phyloP scores from a whole-genome alignment of 148 eudicot genomes.

The Heliamphora exappendiculata region DNA sequence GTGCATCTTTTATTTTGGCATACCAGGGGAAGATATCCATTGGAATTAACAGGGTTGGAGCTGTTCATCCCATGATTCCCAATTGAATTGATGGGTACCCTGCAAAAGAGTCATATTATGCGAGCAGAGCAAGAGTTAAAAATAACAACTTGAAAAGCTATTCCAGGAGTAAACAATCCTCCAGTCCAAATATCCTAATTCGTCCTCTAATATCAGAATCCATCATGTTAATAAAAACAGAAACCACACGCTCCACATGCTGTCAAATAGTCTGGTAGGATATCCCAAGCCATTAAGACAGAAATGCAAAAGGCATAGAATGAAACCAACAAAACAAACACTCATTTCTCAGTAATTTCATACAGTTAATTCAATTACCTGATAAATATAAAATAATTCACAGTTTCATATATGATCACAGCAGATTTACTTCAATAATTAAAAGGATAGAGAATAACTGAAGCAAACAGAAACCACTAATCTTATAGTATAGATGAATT shows the following conservation, averaged over 20 bases:
- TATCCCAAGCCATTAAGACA: neutral
- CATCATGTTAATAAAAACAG: neutral
- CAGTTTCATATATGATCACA: neutral
- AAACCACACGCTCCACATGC: too few species aligned
- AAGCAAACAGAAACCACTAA: neutral
- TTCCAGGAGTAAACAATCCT: neutral
- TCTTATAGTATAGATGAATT: neutral
- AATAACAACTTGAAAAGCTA: neutral
- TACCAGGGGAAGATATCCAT: conserved; percentile 27
- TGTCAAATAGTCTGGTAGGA: neutral
- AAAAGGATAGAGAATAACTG: neutral
- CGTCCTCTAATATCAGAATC: neutral
- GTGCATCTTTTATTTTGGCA: neutral
- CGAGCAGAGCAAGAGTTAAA: neutral
- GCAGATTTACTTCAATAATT: neutral
- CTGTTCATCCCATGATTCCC: conserved; percentile 16
- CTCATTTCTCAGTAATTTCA: too few species aligned
- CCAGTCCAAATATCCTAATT: neutral
- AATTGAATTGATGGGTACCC: conserved; percentile 25
- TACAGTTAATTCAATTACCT: too few species aligned
- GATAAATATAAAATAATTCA: neutral
- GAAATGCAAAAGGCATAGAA: neutral
- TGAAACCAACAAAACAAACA: neutral
- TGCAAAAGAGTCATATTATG: conserved; percentile 17
- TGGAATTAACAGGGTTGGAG: conserved; percentile 9